Evolutionary conservation across 2,329 filamentous ascomycete genomes (phyloP), one percentile per base, ranked within the genome.

Genomic region (Remersonia thermophila): DNA sequence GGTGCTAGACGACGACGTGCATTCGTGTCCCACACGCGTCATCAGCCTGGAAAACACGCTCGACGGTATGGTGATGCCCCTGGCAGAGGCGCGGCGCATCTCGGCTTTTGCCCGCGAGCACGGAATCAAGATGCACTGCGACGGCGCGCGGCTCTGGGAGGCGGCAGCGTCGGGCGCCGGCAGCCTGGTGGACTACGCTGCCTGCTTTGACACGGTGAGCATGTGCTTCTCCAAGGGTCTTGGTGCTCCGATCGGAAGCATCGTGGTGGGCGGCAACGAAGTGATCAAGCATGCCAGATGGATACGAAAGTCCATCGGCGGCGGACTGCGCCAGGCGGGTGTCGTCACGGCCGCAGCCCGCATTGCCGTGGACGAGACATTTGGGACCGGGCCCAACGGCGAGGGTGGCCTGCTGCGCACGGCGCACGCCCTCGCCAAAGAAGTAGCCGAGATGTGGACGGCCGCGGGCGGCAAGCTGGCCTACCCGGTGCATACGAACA

Each of bases 41-140:
- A 83, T 95, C 47, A 78, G 73, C 43, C 64, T 94, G 32, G 86
- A 95, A 54, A 94, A 93, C 54, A 94, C 87, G 1, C 69, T 93
- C 33, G 73, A 75, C 37, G 86, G 86, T 16, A 76, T 77, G 49
- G 66, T 94, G 30, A 80, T 83, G 67, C 87, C 86, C 0, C 66
- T 93, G 1, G 58, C 61, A 2, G 85, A 93, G 55, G 69, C 77
- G 8, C 66, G 64, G 40, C 66, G 70, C 30, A 93, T 94, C 50
- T 67, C 74, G 0, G 63, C 64, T 1, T 94, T 82, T 66, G 83
- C 79, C 1, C 68, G 66, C 54, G 41, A 66, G 52, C 48, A 64
- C 35, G 58, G 53, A 20, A 53, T 71, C 38, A 53, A 53, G 34
- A 48, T 69, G 49, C 67, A 71, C 52, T 62, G 66, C 45, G 67